Evolutionary conservation across 495 filamentous ascomycete species (phyloP), one percentile per base, ranked within the genome.

Genomic region (Penicillium macrosclerotiorum): DNA sequence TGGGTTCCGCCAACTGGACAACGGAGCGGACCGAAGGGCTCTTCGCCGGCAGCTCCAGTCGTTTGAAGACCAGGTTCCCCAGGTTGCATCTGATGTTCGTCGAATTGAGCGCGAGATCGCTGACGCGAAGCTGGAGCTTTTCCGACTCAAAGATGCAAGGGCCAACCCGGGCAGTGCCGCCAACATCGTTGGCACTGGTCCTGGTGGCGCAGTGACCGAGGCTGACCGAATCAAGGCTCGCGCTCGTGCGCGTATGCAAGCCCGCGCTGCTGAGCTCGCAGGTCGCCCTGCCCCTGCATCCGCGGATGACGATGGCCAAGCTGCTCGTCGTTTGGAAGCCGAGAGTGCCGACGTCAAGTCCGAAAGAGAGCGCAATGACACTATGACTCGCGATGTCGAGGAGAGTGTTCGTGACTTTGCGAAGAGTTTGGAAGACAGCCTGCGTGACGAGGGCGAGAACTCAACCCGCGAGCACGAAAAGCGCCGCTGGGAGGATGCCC

Each of bases 171-270:
- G 83, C 37, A 85, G 86, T 60, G 84, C 88, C 31, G 74, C 84
- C n/a, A 75, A 85, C 18, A 89, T 96, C 51, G 78, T 99, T 44
- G 94, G 94, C 4, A 96, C 92, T 45, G 94, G 94, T 3, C 91
- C 90, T 40, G 93, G 94, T 42, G 94, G 94, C 29, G 68, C 81
- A 37, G 77, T 99, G 33, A 99, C 94, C 17, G 94, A 99, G 64
- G 84, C 89, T 0, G 94, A 99, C 67, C 79, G 92, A 20, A 82
- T 97, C 38, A 96, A 96, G 68, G 94, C 94, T 17, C 83, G 91
- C 37, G 91, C 94, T 24, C 95, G 89, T 64, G 91, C 91, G 29
- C 93, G 95, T 80, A 96, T 99, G 93, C 91, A 97, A 71, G 90
- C 95, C 49, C 85, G 92, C 31, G 88, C 92, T 54, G 94, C 94